phyloP scores from a whole-genome alignment of 78 protist species.

The Protostelium mycophagum region DNA sequence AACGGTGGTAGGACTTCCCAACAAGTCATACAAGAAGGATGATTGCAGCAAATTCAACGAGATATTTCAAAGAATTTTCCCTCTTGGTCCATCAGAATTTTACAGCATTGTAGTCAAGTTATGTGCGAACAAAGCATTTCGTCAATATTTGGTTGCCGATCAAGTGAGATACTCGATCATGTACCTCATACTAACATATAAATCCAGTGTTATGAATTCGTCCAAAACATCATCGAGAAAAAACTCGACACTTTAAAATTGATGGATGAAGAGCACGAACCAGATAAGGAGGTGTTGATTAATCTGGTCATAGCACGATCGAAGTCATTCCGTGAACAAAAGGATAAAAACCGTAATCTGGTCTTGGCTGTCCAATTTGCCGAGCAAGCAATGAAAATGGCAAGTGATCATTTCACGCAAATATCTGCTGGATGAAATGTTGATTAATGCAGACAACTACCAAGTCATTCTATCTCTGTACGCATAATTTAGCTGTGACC shows the following conservation, averaged over 20 bases:
- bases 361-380: too few relatives aligned
- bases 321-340: neutral
- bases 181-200: neutral
- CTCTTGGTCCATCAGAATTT: neutral
- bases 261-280: neutral
- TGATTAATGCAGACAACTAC: neutral
- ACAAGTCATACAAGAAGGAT: neutral
- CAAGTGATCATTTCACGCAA: neutral
- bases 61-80: neutral
- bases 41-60: neutral
- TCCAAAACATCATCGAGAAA: neutral
- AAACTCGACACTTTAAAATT: too few relatives aligned
- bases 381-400: neutral
- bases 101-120: neutral
- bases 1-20: neutral
- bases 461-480: neutral
- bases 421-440: neutral
- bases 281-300: neutral
- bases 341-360: neutral
- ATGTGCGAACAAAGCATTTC: neutral
- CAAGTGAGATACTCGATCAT: neutral
- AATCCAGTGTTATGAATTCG: neutral
- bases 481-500: neutral
- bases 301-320: neutral
- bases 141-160: neutral